A percentile compares a stretch with the other conserved stretches of the same genome.
These are phyloP conservation scores for Nemophila menziesii DNA, from an alignment of 257 asterid species.

Conservation along the genomic window DNA sequence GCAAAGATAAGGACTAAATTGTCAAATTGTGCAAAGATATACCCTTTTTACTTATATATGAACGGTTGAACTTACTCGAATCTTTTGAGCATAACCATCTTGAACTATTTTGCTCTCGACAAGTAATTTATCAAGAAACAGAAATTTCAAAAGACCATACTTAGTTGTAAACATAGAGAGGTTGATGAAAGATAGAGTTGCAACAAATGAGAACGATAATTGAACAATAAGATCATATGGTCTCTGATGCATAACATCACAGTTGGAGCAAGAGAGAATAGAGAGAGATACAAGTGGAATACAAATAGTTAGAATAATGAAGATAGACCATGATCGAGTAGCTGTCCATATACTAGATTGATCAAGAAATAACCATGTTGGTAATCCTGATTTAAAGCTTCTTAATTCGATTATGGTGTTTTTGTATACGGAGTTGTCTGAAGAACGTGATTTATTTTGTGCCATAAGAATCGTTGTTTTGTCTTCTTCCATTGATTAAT, in stretches of 20 bases:
- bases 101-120: conserved; percentile 64
- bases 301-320: conserved; percentile 51
- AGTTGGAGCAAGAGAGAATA: conserved; percentile 43
- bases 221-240: conserved; percentile 62
- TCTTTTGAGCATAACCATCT: conserved; percentile 46
- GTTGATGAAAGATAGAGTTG: conserved; percentile 53
- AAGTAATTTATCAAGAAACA: conserved; percentile 63
- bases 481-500: conserved; percentile 23
- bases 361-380: conserved; percentile 66
- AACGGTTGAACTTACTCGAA: conserved; percentile 64
- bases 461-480: conserved; percentile 14
- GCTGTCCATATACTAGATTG: conserved; percentile 59
- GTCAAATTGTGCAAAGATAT: not conserved
- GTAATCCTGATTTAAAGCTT: conserved; percentile 42
- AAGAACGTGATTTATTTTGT: conserved; percentile 12
- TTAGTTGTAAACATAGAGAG: conserved; percentile 49
- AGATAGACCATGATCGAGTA: conserved; percentile 74
- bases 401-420: conserved; percentile 23
- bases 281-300: conserved; percentile 73
- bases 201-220: conserved; percentile 51
- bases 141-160: conserved; percentile 63
- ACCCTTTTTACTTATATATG: no score
- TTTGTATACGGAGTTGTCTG: conserved; percentile 17
- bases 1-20: conserved; percentile 15
- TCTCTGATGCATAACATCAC: conserved; percentile 48